These are phyloP conservation scores for Ophiocordyceps camponoti-leonardi DNA, from an alignment of 2,329 filamentous ascomycete species.

Conservation along the genomic window DNA sequence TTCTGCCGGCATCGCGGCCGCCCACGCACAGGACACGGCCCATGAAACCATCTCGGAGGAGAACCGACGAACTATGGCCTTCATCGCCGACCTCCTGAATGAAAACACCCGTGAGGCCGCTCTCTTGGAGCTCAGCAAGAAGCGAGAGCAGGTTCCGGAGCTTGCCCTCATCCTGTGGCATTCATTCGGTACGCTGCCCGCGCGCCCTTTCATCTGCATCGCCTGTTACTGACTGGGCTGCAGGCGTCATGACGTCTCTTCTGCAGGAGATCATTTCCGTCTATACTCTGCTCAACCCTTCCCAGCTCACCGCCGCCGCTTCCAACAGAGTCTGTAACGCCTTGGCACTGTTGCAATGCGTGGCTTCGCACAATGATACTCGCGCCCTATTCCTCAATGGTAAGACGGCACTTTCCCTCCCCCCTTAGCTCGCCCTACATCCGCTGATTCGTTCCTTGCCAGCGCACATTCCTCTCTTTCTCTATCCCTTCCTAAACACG, in stretches of 20 bases:
- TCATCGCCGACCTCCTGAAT: constrained; percentile 82
- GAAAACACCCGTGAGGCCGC: constrained; percentile 78
- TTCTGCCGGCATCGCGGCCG: constrained; percentile 26
- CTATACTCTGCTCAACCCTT: constrained; percentile 90
- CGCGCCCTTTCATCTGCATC: neutral
- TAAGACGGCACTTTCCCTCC: constrained; percentile 23
- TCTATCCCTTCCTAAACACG: constrained; percentile 96
- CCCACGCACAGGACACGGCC: constrained; percentile 34
- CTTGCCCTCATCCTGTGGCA: constrained; percentile 95
- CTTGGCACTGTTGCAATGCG: constrained; percentile 85
- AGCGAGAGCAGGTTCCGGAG: constrained; percentile 94
- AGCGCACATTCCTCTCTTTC: constrained; percentile 95
- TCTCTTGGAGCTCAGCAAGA: constrained; percentile 91
- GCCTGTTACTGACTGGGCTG: neutral
- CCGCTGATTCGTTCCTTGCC: constrained; percentile 3
- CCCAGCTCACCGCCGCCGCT: constrained; percentile 90
- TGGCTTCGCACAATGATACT: constrained; percentile 94
- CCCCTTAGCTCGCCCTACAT: neutral
- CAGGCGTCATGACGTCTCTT: constrained; percentile 94
- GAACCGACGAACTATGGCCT: constrained; percentile 80
- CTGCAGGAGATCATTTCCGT: constrained; percentile 98
- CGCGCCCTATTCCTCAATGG: constrained; percentile 84
- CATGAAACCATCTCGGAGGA: constrained; percentile 69
- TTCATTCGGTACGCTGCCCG: constrained; percentile 61
- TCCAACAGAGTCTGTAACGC: constrained; percentile 97